Conservation (phyloP, 1,284 basidiomycete genomes). For the Fomes fomentarius region DNA sequence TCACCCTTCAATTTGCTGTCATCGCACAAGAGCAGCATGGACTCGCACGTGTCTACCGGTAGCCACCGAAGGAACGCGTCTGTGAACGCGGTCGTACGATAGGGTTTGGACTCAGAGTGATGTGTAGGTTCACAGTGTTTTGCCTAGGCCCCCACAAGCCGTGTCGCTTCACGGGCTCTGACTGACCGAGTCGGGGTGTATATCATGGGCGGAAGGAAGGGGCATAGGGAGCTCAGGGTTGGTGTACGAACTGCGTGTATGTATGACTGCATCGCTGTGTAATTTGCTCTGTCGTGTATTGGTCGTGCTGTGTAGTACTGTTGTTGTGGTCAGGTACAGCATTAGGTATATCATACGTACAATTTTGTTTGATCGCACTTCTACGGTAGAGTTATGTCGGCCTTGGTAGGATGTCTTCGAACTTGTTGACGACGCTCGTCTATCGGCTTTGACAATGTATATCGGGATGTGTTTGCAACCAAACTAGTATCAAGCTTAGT, state of each 20-base stretch:
- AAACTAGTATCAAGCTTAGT: too few species aligned
- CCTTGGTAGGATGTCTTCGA: too few species aligned
- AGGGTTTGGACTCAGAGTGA: not conserved
- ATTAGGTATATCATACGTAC: constrained; percentile 3
- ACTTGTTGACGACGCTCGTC: too few species aligned
- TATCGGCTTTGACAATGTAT: too few species aligned
- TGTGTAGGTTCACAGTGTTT: too few species aligned
- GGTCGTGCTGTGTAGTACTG: constrained; percentile 7
- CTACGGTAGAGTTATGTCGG: not conserved
- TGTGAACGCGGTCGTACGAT: constrained; percentile 52
- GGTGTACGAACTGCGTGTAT: constrained; percentile 14
- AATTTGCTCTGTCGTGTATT: constrained; percentile 29
- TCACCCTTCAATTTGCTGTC: constrained; percentile 69
- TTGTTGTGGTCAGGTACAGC: not conserved
- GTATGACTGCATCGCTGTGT: constrained; percentile 21
- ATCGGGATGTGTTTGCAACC: too few species aligned
- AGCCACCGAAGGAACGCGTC: constrained; percentile 66
- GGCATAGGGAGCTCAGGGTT: constrained; percentile 2
- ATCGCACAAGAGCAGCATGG: constrained; percentile 40
- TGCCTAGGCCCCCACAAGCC: too few species aligned
- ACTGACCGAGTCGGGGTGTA: too few species aligned
- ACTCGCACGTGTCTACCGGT: constrained; percentile 40
- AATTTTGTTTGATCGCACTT: not conserved
- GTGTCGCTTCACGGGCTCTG: too few species aligned
- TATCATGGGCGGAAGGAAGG: constrained; percentile 1